A percentile compares a stretch with the other conserved stretches of the same genome.
Conservation (phyloP, 345 rosid species). For the Moricandia moricandioides region DNA sequence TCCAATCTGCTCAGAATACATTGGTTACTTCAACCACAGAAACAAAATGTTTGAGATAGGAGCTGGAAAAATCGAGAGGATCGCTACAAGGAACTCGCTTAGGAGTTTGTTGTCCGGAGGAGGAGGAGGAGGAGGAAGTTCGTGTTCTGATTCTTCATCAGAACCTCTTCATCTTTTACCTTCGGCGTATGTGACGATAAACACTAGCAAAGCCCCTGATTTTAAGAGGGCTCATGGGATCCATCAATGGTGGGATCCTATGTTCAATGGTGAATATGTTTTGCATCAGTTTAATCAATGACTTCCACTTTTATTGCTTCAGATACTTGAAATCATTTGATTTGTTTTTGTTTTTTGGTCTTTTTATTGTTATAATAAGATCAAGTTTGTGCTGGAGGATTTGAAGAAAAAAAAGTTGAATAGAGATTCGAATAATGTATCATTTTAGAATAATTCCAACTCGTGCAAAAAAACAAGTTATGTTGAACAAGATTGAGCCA, state of each 20-base stretch:
- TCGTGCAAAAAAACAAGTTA: background rate
- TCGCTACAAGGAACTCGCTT: slow-evolving; percentile 36
- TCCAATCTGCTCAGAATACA: slow-evolving; percentile 52
- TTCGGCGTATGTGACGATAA: slow-evolving; percentile 48
- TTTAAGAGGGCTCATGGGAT: slow-evolving; percentile 65
- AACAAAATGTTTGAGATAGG: slow-evolving; percentile 50
- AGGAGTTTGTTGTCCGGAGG: slow-evolving; percentile 38
- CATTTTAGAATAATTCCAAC: background rate
- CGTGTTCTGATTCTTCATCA: background rate
- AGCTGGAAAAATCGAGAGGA: slow-evolving; percentile 43
- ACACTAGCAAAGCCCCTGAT: slow-evolving; percentile 35
- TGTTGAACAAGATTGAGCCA: background rate
- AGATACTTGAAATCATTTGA: background rate
- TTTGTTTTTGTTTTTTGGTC: background rate
- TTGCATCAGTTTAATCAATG: slow-evolving; percentile 30
- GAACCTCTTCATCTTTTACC: slow-evolving; percentile 53
- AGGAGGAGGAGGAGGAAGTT: background rate
- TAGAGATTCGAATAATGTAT: background rate
- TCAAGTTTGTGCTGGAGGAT: background rate
- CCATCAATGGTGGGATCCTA: slow-evolving; percentile 76
- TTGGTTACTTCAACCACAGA: slow-evolving; percentile 54
- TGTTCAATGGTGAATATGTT: slow-evolving; percentile 38
- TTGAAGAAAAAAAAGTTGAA: background rate
- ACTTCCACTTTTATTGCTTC: background rate
- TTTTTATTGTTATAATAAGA: background rate